Conservation (phyloP, 2,329 filamentous ascomycete genomes). For the Trichoderma koningii region DNA sequence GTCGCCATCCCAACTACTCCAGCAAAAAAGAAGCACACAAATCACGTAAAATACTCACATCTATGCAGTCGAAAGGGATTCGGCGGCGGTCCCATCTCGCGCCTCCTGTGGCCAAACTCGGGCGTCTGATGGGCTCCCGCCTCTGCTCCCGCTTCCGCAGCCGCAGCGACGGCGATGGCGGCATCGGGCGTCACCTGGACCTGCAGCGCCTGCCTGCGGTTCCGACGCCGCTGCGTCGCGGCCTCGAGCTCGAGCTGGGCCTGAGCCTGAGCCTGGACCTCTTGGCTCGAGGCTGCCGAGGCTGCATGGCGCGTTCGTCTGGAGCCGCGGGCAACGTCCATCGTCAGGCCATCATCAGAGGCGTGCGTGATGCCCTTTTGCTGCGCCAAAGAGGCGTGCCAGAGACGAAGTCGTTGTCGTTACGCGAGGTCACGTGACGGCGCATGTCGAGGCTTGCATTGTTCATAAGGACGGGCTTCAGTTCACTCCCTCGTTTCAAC, state of each 20-base stretch:
- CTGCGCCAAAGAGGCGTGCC: background rate
- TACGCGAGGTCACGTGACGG: conserved; percentile 16
- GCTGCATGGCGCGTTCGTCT: conserved; percentile 39
- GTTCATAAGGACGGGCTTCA: too few species aligned
- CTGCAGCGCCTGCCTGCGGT: conserved; percentile 28
- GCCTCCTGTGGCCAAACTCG: conserved; percentile 32
- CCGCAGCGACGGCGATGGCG: conserved; percentile 8
- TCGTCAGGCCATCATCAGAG: conserved; percentile 24
- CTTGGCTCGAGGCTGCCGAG: conserved; percentile 30
- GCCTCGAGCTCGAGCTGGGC: conserved; percentile 25
- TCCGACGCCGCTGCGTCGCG: conserved; percentile 16
- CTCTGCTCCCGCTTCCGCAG: background rate
- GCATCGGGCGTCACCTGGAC: conserved; percentile 26
- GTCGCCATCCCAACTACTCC: too few species aligned
- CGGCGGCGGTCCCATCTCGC: conserved; percentile 32
- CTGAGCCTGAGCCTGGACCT: conserved; percentile 22
- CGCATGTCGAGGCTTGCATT: background rate
- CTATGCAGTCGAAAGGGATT: conserved; percentile 44
- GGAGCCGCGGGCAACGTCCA: conserved; percentile 39
- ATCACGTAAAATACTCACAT: conserved; percentile 35
- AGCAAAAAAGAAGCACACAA: conserved; percentile 6
- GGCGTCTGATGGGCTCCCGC: conserved; percentile 30
- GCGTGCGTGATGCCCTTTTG: background rate
- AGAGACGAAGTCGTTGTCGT: background rate
- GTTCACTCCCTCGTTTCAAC: too few species aligned